phyloP scores from a whole-genome alignment of 2,329 filamentous ascomycete genomes.

The Colletotrichum aenigma region DNA sequence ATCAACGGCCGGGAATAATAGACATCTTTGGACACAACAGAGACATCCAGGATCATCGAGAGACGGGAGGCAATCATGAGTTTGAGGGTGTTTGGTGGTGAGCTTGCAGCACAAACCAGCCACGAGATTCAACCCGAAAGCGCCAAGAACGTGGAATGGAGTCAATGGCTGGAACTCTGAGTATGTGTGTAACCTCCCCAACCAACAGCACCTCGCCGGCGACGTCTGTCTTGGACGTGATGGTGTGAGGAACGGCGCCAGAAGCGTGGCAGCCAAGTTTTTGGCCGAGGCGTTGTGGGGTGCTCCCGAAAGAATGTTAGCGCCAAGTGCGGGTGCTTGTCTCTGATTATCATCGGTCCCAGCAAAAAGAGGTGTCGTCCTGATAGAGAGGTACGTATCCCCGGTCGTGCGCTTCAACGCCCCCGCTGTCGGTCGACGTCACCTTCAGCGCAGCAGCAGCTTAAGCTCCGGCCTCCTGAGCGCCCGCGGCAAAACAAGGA shows the following conservation, averaged over 20 bases:
- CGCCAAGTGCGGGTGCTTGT: background rate
- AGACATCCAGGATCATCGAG: background rate
- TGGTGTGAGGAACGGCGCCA: background rate
- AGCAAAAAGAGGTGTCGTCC: rapidly evolving
- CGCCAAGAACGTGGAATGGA: background rate
- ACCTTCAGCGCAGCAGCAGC: background rate
- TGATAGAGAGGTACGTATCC: background rate
- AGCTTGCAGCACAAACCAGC: background rate
- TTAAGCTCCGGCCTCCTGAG: background rate
- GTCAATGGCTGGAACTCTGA: background rate
- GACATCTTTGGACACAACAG: background rate
- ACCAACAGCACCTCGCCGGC: background rate
- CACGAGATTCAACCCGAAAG: background rate
- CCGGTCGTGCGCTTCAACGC: background rate
- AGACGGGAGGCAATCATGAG: background rate
- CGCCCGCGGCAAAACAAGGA: slow-evolving; percentile 5
- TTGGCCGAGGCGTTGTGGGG: background rate
- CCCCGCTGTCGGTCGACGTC: slow-evolving; percentile 14
- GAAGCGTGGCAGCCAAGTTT: slow-evolving; percentile 7
- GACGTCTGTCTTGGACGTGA: background rate
- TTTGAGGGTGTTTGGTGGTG: background rate
- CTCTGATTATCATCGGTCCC: background rate
- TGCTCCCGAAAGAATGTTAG: background rate
- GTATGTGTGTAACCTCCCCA: background rate
- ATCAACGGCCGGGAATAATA: background rate